These are phyloP conservation scores for Byssochlamys sp. DNA, from an alignment of 2,329 filamentous ascomycete genomes.

Conservation along the genomic window DNA sequence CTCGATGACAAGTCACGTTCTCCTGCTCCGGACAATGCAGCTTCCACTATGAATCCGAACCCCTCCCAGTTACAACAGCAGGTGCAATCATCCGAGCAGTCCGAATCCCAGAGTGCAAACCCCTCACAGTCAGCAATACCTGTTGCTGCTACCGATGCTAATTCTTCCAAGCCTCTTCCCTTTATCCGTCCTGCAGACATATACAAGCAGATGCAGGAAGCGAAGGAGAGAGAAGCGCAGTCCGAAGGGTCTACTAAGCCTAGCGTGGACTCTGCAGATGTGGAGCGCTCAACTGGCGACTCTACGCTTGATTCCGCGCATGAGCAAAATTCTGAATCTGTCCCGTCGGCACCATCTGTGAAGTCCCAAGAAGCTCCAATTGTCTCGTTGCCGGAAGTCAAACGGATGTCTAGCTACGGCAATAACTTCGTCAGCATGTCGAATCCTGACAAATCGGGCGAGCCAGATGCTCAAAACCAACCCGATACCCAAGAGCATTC, in stretches of 20 bases:
- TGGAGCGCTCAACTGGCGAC: conserved; percentile 1
- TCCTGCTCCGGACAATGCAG: not conserved
- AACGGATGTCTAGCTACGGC: conserved; percentile 33
- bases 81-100: not conserved
- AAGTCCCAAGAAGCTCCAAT: conserved; percentile 9
- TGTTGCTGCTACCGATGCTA: conserved; percentile 9
- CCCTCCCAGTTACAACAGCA: not conserved
- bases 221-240: conserved; percentile 47
- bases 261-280: conserved; percentile 43
- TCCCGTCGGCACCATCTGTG: conserved; percentile 1
- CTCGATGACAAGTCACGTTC: not conserved
- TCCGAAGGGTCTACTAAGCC: conserved; percentile 51
- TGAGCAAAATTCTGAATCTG: not conserved
- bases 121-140: not conserved
- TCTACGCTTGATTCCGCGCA: not conserved
- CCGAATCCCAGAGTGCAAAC: not conserved
- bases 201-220: conserved; percentile 62
- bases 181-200: conserved; percentile 69
- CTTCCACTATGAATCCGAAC: not conserved
- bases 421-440: conserved; percentile 16
- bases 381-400: conserved; percentile 33
- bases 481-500: conserved; percentile 13
- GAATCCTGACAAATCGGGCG: conserved; percentile 7
- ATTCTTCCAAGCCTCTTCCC: conserved; percentile 45
- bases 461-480: conserved; percentile 2